A percentile compares a stretch with the other conserved stretches of the same genome.
Evolutionary conservation across 139 green algal genomes (phyloP).

Genomic region (Monoraphidium neglectum): DNA sequence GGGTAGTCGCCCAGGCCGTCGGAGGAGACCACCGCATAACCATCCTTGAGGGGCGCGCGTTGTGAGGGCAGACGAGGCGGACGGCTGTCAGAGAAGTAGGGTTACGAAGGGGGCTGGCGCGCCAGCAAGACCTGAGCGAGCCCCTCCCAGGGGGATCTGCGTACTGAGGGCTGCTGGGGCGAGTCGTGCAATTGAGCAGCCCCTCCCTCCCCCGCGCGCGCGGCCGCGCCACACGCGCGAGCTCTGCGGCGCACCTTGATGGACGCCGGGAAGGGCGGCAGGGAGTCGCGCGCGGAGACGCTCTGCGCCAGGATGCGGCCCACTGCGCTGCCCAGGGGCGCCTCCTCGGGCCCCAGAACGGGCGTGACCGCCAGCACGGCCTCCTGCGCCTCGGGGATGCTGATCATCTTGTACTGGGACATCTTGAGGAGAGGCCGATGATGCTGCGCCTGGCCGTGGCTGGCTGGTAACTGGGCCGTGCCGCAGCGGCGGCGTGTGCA

Average conservation of each 20-base stretch:
- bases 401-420: slow-evolving; percentile 69
- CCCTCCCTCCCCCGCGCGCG: not conserved
- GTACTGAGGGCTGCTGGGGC: not conserved
- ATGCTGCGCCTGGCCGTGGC: too few relatives aligned
- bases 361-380: too few relatives aligned
- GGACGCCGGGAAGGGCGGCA: slow-evolving; percentile 91
- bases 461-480: too few relatives aligned
- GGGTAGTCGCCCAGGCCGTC: slow-evolving; percentile 83
- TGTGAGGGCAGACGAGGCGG: not conserved
- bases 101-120: not conserved
- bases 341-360: too few relatives aligned
- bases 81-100: not conserved
- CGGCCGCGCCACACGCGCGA: not conserved
- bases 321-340: slow-evolving; percentile 52
- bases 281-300: slow-evolving; percentile 73
- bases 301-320: slow-evolving; percentile 71
- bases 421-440: too few relatives aligned
- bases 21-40: slow-evolving; percentile 85
- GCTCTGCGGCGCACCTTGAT: slow-evolving; percentile 79
- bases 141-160: not conserved
- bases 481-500: too few relatives aligned
- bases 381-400: slow-evolving; percentile 77
- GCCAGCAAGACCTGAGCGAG: not conserved
- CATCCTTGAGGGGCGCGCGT: slow-evolving; percentile 68
- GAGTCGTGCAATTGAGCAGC: too few relatives aligned